These are phyloP conservation scores for Cunninghamia lanceolata DNA, from an alignment of 75 land plant genomes.

Conservation along the genomic window DNA sequence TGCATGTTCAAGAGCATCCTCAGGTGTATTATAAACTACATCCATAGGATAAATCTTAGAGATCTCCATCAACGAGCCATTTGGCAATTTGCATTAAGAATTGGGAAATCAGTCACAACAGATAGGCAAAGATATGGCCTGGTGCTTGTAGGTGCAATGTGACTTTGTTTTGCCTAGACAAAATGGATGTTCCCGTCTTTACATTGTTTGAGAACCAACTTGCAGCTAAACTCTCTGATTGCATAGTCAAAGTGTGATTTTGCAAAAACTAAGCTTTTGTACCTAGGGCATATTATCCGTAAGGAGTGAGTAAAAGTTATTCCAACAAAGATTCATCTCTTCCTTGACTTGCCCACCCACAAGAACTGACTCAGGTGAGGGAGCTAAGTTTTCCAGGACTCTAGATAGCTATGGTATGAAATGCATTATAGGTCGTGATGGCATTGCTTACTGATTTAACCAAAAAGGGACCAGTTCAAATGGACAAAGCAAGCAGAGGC, in stretches of 20 bases:
- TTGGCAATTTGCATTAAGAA: no score
- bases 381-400: not conserved
- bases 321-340: not conserved
- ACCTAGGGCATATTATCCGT: not conserved
- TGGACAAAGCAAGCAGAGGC: not conserved
- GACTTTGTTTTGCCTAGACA: no score
- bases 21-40: no score
- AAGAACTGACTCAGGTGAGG: not conserved
- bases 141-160: no score
- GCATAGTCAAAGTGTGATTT: not conserved
- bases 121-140: no score
- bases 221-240: no score
- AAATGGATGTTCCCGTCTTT: no score
- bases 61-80: no score
- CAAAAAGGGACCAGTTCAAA: not conserved
- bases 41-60: no score
- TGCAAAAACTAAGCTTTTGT: not conserved
- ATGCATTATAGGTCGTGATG: not conserved
- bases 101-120: no score
- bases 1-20: constrained; percentile 98
- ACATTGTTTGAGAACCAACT: no score
- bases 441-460: not conserved
- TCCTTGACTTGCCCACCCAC: not conserved
- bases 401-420: not conserved
- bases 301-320: no score